Evolutionary conservation across 495 filamentous ascomycete genomes (phyloP), one percentile per base, ranked within the genome.

Genomic region (Neurospora sp.): DNA sequence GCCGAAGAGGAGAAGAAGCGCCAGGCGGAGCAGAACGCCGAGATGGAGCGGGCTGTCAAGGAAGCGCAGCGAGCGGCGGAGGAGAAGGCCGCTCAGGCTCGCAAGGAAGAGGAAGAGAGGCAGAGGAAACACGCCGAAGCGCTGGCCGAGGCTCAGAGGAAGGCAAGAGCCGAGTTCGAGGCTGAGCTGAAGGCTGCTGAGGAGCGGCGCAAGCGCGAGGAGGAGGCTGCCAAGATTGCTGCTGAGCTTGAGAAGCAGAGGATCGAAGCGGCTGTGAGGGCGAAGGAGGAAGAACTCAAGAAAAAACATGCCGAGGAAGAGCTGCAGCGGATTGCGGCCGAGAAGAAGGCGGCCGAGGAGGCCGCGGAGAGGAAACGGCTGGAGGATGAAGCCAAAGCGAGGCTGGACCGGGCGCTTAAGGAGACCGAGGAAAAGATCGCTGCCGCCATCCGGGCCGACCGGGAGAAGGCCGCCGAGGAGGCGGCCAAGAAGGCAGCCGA

Each of bases 361-460:
- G 78, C 73, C 0, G 75, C 69, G 6, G 71, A 73, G 31, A 31
- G 74, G 5, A 77, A 79, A 71, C 71, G 75, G 73, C 76, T 79
- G 11, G 80, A 79, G 20, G 80, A 79, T 39, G 82, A 83, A 69
- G 84, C 82, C 38, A 82, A 85, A 73, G 82, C 79, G 70, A 86
- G 83, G 74, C 82, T 84, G 20, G 88, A 89, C 71, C 85, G 84
- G 61, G 87, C 86, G 11, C 83, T 83, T 27, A 87, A 85, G 72
- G 83, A 86, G 75, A 86, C 86, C 48, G 83, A 83, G 66, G 82
- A 81, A 40, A 78, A 79, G 73, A 27, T 76, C 14, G 73, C 74
- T 3, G 75, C 74, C 16, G 74, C 75, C 40, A 69, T 78, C 68
- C 78, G 77, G 46, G 79, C 76, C 12, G 80, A 81, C 69, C 71